A percentile compares a stretch with the other conserved stretches of the same genome.
Evolutionary conservation across 495 filamentous ascomycete genomes (phyloP).

Genomic region (Pyrenula aspistea): DNA sequence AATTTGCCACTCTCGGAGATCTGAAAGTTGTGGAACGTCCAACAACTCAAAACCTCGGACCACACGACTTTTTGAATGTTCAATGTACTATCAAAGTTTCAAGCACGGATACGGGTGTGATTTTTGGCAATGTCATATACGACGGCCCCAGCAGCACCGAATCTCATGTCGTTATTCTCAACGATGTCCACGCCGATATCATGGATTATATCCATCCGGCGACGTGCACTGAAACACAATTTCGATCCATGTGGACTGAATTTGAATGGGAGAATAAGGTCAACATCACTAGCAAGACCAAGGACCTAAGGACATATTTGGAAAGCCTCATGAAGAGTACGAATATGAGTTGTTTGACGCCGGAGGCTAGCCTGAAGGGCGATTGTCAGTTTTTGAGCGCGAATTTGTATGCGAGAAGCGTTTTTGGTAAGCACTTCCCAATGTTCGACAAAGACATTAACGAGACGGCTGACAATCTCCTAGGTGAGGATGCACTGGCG

Average conservation of each 20-base stretch:
- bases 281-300: slow-evolving; percentile 95
- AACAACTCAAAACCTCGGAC: slow-evolving; percentile 86
- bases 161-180: slow-evolving; percentile 94
- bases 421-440: slow-evolving; percentile 68
- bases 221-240: slow-evolving; percentile 92
- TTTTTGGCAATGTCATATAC: slow-evolving; percentile 98
- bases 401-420: slow-evolving; percentile 92
- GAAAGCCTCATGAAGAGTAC: slow-evolving; percentile 93
- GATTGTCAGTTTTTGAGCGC: slow-evolving; percentile 97
- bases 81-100: slow-evolving; percentile 99
- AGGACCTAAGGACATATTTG: slow-evolving; percentile 83
- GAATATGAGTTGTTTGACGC: slow-evolving; percentile 97
- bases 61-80: slow-evolving; percentile 94
- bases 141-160: slow-evolving; percentile 92
- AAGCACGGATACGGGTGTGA: slow-evolving; percentile 96
- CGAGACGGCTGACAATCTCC: slow-evolving; percentile 13
- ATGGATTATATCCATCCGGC: slow-evolving; percentile 99
- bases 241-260: slow-evolving; percentile 99
- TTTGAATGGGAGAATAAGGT: slow-evolving; percentile 99
- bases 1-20: slow-evolving; percentile 96
- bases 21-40: slow-evolving; percentile 96
- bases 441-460: not conserved
- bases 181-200: slow-evolving; percentile 97
- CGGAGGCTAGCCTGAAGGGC: slow-evolving; percentile 90
- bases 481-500: slow-evolving; percentile 96